phyloP scores from a whole-genome alignment of 129 eudicot genomes.

The Rutidosis leptorrhynchoides region DNA sequence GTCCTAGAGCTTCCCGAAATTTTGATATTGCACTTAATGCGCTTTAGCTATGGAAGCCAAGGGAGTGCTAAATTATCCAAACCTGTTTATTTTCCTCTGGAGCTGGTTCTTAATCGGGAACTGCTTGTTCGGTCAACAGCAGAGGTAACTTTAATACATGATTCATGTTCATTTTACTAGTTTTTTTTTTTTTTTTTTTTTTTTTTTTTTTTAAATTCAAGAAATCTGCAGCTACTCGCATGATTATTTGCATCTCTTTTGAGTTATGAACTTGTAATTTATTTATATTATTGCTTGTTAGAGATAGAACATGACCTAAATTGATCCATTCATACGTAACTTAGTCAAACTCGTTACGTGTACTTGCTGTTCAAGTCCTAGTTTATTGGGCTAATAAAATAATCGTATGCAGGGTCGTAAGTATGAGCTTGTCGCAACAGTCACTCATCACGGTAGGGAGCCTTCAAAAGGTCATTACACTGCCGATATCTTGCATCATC shows the following conservation, averaged over 20 bases:
- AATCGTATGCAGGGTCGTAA: conserved; percentile 47
- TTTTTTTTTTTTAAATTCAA: too few relatives aligned
- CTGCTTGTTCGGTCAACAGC: conserved; percentile 54
- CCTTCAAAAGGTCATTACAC: conserved; percentile 87
- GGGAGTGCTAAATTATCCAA: conserved; percentile 78
- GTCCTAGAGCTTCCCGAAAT: conserved; percentile 66
- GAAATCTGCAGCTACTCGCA: not conserved
- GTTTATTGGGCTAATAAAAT: not conserved
- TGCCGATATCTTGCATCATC: conserved; percentile 64
- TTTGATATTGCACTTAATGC: conserved; percentile 78
- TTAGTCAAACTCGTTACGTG: too few relatives aligned
- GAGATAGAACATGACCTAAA: not conserved
- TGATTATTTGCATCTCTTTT: conserved; percentile 5
- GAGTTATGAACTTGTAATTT: not conserved
- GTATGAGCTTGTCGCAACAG: conserved; percentile 76
- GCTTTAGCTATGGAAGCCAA: conserved; percentile 77
- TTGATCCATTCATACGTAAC: not conserved
- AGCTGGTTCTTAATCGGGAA: conserved; percentile 53
- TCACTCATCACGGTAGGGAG: conserved; percentile 82
- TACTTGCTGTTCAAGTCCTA: not conserved
- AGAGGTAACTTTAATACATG: conserved; percentile 42
- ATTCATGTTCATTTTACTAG: conserved; percentile 2
- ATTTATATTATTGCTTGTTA: not conserved
- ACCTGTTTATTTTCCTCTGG: conserved; percentile 66
- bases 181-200: too few relatives aligned